Conservation (phyloP, 306 rosid genomes). For the Alnus rubra region DNA sequence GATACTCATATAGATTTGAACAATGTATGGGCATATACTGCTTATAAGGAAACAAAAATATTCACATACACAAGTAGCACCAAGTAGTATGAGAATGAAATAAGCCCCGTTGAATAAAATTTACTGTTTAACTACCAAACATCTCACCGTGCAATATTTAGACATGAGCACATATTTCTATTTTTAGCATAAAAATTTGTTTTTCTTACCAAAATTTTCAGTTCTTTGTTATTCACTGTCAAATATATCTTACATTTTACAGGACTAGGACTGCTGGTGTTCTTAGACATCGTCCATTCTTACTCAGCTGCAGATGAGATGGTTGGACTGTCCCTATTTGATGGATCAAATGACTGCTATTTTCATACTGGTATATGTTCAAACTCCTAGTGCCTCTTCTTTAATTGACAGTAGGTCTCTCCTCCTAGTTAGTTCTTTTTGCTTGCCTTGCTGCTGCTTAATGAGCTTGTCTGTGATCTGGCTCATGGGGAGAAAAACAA, state of each 20-base stretch:
- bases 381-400: constrained; percentile 26
- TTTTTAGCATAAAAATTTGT: constrained; percentile 10
- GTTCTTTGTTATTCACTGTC: constrained; percentile 7
- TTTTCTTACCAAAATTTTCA: constrained; percentile 10
- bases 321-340: constrained; percentile 88
- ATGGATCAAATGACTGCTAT: constrained; percentile 93
- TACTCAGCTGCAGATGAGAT: constrained; percentile 96
- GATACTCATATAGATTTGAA: constrained; percentile 11
- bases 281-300: constrained; percentile 93
- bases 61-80: background rate
- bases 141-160: background rate
- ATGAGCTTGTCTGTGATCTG: constrained; percentile 22
- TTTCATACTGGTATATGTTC: constrained; percentile 76
- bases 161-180: background rate
- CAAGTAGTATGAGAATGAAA: background rate
- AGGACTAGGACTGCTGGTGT: constrained; percentile 85
- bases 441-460: constrained; percentile 12
- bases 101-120: background rate
- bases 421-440: constrained; percentile 18
- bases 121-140: background rate
- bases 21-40: constrained; percentile 17
- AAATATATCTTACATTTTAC: constrained; percentile 34
- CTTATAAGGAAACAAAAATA: background rate
- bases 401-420: constrained; percentile 13
- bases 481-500: background rate